Base-by-base conservation (phyloP, 345 rosid genomes). In the Aegle marmelos region DNA sequence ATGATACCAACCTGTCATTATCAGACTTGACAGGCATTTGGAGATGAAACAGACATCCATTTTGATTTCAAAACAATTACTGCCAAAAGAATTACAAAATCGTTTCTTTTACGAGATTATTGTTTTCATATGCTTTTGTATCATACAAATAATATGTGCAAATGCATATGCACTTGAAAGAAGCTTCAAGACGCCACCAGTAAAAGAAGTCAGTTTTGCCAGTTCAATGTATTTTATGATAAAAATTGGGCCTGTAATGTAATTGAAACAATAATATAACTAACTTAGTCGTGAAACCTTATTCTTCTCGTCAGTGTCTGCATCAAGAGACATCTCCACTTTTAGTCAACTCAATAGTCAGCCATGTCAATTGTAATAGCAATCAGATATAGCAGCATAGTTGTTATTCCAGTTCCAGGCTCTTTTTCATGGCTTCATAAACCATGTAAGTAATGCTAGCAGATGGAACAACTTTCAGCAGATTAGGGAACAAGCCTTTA, bases 351-450 rank as follows among this genome's bases (percentile, higher is more conserved):
- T 68, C 53, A 68, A 79, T 48, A 68, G 81, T 79, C 75, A 87
- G 84, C 84, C 39, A 21, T 65, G 75, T 71, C 83, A 64, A 77
- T 71, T 50, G 58, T 63, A 72, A 67, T 72, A 66, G 78, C 71
- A 67, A 63, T 24, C 25, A 68, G 31, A 60, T 64, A 71, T 30
- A 37, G 67, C 53, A 69, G 65, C 74, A 27, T 41, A 39, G 25
- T 77, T 19, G 58, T 80, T 85, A 86, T 70, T 92, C 93, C 85
- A 93, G 90, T 68, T 90, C 90, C 45, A 94, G 83, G 68, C 89
- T 88, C 90, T 91, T 92, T 80, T 91, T 92, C 96, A 91, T 91
- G 45, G 89, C 86, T 86, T 94, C 98, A 67, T 94, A 94, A 73
- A 91, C 91, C 84, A 79, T 67, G 78, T 83, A 83, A 27, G 86